phyloP scores from a whole-genome alignment of 2,329 filamentous ascomycete species.

The Juglanconis juglandina region DNA sequence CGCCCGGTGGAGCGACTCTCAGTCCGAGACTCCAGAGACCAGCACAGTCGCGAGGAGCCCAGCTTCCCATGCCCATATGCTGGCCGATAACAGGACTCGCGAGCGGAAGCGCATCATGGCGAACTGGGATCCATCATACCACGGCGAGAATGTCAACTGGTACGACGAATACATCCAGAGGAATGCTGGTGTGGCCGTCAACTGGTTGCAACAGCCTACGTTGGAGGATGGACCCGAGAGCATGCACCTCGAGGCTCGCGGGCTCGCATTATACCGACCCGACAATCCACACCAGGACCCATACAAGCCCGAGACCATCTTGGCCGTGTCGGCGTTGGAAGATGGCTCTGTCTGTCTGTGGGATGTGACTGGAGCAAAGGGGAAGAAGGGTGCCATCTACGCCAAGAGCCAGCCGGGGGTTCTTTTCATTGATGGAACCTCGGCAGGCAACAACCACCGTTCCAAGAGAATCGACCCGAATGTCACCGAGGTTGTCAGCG shows the following conservation, averaged over 20 bases:
- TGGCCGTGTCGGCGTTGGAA: constrained; percentile 74
- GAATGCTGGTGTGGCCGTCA: constrained; percentile 68
- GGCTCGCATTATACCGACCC: constrained; percentile 65
- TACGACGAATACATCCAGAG: constrained; percentile 87
- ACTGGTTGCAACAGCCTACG: constrained; percentile 70
- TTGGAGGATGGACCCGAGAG: constrained; percentile 37
- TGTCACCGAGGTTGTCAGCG: constrained; percentile 77
- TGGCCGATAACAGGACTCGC: constrained; percentile 24
- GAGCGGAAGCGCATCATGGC: constrained; percentile 59
- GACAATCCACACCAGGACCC: constrained; percentile 48
- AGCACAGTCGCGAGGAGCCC: not conserved
- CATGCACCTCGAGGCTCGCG: constrained; percentile 64
- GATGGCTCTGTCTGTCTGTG: constrained; percentile 86
- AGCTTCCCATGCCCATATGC: not conserved
- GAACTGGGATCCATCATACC: constrained; percentile 80
- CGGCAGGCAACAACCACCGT: constrained; percentile 41
- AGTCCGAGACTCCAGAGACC: not conserved
- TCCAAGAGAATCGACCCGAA: constrained; percentile 68
- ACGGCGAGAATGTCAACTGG: constrained; percentile 71
- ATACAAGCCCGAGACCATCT: constrained; percentile 38
- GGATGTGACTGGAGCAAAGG: constrained; percentile 63
- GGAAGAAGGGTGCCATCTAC: constrained; percentile 58
- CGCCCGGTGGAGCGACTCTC: constrained; percentile 22
- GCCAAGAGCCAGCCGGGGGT: constrained; percentile 64
- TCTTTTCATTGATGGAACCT: constrained; percentile 55